Evolutionary conservation across 2,329 filamentous ascomycete species (phyloP).

Genomic region (Ceratocystis diversiconidia): DNA sequence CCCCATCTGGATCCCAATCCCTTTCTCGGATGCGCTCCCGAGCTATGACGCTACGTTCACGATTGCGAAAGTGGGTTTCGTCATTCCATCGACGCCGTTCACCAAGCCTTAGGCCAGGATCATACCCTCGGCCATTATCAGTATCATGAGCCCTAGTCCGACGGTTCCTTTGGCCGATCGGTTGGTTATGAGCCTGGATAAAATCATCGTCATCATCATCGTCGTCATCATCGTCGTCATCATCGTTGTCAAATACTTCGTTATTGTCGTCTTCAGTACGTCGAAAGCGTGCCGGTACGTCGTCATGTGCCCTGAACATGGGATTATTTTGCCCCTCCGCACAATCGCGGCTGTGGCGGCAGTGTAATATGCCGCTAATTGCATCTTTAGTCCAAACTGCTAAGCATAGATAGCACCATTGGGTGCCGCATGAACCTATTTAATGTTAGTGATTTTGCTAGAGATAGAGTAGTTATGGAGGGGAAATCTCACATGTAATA

Average conservation of each 20-base stretch:
- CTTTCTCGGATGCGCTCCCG: neutral
- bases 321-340: conserved; percentile 5
- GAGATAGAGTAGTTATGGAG: too few species aligned
- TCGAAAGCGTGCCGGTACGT: neutral
- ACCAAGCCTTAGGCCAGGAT: neutral
- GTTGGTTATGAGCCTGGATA: neutral
- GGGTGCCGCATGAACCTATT: conserved; percentile 26
- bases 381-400: conserved; percentile 23
- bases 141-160: neutral
- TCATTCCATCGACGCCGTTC: neutral
- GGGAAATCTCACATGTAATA: conserved; percentile 26
- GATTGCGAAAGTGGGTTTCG: neutral
- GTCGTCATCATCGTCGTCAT: conserved; percentile 3
- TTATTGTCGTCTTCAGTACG: neutral
- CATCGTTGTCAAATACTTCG: neutral
- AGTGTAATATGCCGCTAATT: conserved; percentile 5
- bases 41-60: neutral
- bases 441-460: too few species aligned
- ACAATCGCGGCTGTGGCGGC: conserved; percentile 4
- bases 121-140: neutral
- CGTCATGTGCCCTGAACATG: conserved; percentile 7
- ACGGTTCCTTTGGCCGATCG: neutral
- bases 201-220: neutral
- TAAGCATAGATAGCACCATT: conserved; percentile 30
- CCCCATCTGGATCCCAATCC: neutral